Evolutionary conservation across 148 eudicot genomes (phyloP), one percentile per base, ranked within the genome.

Genomic region (Talinum fruticosum): DNA sequence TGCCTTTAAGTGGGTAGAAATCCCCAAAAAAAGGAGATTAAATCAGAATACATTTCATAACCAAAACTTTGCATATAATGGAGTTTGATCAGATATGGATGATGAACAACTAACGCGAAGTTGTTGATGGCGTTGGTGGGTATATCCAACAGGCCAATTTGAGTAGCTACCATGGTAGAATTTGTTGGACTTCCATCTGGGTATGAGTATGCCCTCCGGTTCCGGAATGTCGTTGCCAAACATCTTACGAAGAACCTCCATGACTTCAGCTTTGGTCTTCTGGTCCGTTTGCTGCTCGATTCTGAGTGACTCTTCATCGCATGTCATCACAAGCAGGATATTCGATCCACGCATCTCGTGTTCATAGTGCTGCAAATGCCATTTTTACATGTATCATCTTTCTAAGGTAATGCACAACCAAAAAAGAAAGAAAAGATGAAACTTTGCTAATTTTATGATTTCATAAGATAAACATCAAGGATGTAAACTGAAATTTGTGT

Each of bases 351-450:
- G 83, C 37, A 49, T 51, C 81, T 78, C 84, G 45, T 45, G 70
- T 69, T 84, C 86, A 32, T 77, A 72, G n/a, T 84, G 86, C 86
- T 84, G 57, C 73, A 75, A n/a, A n/a, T n/a, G n/a, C n/a, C n/a
- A n/a, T n/a, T n/a, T n/a, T n/a, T n/a, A n/a, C n/a, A n/a, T n/a
- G n/a, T n/a, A n/a, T n/a, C n/a, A n/a, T n/a, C n/a, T n/a, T n/a
- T n/a, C n/a, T 37, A 2, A 37, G 41, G 41, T 37, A 37, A 37
- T 7, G 41, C 7, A 2, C 7, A 37, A 3, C 41, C 3, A 37
- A 37, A 7, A 7, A 37, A 37, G 2, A 49, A 5, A 12, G 54
- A 49, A 49, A 3, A 13, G 2, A 49, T 12, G 6, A 10, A 29
- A 1, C 23, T 21, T 1, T 35, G 4, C 29, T 18, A n/a, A n/a